phyloP scores from a whole-genome alignment of 257 asterid genomes.

The Coffea canephora region DNA sequence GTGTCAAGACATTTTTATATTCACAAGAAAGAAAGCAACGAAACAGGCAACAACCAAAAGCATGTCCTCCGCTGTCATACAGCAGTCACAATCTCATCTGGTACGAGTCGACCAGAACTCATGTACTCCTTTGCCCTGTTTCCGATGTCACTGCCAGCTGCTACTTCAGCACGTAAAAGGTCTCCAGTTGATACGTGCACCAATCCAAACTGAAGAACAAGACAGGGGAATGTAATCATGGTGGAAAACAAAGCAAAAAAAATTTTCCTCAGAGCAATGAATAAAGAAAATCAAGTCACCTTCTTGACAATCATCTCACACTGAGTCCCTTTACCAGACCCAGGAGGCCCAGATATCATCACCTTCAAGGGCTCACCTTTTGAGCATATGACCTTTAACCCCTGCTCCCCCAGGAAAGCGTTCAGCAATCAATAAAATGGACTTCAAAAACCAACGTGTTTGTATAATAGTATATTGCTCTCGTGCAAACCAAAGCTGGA shows the following conservation, averaged over 20 bases:
- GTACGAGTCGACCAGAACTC: constrained; percentile 84
- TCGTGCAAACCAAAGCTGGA: not conserved
- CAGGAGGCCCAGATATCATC: constrained; percentile 97
- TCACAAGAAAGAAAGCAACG: constrained; percentile 12
- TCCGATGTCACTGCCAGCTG: constrained; percentile 83
- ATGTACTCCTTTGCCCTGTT: constrained; percentile 82
- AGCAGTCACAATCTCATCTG: constrained; percentile 85
- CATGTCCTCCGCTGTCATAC: constrained; percentile 46
- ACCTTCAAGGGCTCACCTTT: constrained; percentile 74
- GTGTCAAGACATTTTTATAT: constrained; percentile 15
- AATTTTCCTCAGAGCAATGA: not conserved
- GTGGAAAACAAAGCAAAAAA: not conserved
- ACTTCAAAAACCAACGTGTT: not conserved
- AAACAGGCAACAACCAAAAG: constrained; percentile 1
- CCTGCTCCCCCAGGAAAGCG: constrained; percentile 31
- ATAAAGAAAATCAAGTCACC: constrained; percentile 34
- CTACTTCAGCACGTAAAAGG: constrained; percentile 87
- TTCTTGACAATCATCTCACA: constrained; percentile 85
- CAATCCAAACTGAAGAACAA: constrained; percentile 71
- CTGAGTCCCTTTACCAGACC: constrained; percentile 97
- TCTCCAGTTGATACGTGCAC: constrained; percentile 96
- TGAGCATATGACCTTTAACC: constrained; percentile 43
- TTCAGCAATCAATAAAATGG: not conserved
- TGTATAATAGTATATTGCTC: not conserved
- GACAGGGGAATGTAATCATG: constrained; percentile 9